These are phyloP conservation scores for Massariosphaeria phaeospora DNA, from an alignment of 495 filamentous ascomycete species.

Conservation along the genomic window DNA sequence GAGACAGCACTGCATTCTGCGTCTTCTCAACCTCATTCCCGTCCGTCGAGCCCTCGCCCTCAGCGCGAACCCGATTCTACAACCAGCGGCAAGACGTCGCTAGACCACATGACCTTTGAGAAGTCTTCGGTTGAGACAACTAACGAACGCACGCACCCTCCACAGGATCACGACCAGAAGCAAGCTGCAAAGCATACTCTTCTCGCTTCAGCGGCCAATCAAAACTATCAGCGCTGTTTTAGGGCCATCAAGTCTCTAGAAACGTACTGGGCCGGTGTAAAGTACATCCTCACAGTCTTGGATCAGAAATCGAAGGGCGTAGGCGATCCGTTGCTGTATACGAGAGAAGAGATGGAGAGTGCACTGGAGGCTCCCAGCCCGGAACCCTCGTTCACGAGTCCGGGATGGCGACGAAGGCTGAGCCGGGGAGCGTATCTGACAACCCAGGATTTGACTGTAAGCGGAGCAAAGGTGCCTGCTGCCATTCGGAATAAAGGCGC, in stretches of 20 bases:
- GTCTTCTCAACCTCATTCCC: constrained; percentile 52
- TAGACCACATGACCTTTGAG: constrained; percentile 45
- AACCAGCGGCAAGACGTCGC: constrained; percentile 9
- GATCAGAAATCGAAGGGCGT: constrained; percentile 83
- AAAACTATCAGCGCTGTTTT: constrained; percentile 77
- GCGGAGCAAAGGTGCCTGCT: constrained; percentile 24
- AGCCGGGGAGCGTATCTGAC: constrained; percentile 35
- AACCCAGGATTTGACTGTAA: constrained; percentile 15
- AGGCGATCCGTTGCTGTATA: constrained; percentile 73
- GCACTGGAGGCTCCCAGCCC: constrained; percentile 43
- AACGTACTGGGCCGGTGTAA: constrained; percentile 77
- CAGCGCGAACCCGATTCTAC: constrained; percentile 5
- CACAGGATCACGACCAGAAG: constrained; percentile 19
- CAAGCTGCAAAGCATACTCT: constrained; percentile 58
- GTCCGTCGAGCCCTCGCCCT: constrained; percentile 34
- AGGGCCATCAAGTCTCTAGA: constrained; percentile 71
- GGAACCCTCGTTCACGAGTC: constrained; percentile 42
- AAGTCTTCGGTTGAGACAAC: constrained; percentile 4
- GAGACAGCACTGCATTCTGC: constrained; percentile 59
- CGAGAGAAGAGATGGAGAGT: constrained; percentile 70
- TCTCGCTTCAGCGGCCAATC: constrained; percentile 66
- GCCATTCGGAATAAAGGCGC: constrained; percentile 24
- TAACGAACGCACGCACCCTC: constrained; percentile 3
- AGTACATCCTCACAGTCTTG: constrained; percentile 78
- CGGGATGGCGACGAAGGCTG: constrained; percentile 44